phyloP scores from a whole-genome alignment of 352 stramenopile genomes.

The Globisporangium camurandrum region DNA sequence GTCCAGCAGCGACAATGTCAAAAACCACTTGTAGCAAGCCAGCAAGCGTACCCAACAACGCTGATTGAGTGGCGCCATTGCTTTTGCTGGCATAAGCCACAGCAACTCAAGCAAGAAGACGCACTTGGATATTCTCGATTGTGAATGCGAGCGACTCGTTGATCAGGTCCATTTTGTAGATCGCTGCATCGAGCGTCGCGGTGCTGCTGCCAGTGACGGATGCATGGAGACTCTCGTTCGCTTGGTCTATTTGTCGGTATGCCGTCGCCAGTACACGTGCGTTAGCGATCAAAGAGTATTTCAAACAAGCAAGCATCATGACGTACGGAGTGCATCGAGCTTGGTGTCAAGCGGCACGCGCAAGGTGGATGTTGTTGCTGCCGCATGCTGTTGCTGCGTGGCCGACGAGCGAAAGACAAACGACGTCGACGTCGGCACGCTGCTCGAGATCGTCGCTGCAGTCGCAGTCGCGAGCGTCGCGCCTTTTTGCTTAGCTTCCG shows the following conservation, averaged over 20 bases:
- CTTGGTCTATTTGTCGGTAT: conserved; percentile 20
- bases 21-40: too few relatives aligned
- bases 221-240: conserved; percentile 35
- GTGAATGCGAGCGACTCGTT: conserved; percentile 77
- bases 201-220: conserved; percentile 22
- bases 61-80: too few relatives aligned
- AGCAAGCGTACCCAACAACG: too few relatives aligned
- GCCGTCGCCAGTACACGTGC: not conserved
- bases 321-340: conserved; percentile 22
- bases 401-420: conserved; percentile 27
- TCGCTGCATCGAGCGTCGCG: conserved; percentile 30
- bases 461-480: conserved; percentile 49
- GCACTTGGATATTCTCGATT: conserved; percentile 68
- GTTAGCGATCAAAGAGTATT: too few relatives aligned
- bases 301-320: too few relatives aligned
- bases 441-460: conserved; percentile 40
- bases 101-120: not conserved
- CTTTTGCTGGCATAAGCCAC: too few relatives aligned
- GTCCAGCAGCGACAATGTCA: not conserved
- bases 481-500: conserved; percentile 54
- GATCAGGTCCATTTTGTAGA: conserved; percentile 72
- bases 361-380: conserved; percentile 3
- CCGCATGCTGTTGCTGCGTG: too few relatives aligned
- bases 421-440: conserved; percentile 27
- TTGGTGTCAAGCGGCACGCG: conserved; percentile 32